Conservation (phyloP, 176 grass and related monocot species). For the Bothriochloa decipiens region DNA sequence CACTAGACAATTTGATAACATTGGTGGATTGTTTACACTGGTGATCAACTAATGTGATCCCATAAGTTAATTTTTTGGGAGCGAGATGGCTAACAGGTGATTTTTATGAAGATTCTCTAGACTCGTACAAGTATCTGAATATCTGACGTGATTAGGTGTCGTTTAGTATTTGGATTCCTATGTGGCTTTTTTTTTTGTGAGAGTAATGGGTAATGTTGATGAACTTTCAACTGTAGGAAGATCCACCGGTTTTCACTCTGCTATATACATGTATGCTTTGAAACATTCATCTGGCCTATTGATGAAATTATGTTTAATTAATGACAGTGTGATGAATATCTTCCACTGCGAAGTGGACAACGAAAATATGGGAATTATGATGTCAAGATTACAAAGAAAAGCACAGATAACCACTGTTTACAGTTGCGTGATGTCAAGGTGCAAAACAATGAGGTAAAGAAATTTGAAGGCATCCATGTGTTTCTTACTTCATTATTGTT, state of each 20-base stretch:
- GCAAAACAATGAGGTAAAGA: slow-evolving; percentile 62
- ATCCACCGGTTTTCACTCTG: neutral
- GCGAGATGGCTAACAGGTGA: neutral
- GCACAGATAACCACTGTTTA: slow-evolving; percentile 52
- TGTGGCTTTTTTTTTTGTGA: neutral
- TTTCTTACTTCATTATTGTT: slow-evolving; percentile 32
- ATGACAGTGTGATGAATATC: slow-evolving; percentile 89
- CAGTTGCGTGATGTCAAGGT: slow-evolving; percentile 75
- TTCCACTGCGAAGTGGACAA: slow-evolving; percentile 49
- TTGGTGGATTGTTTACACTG: neutral
- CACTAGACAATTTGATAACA: neutral
- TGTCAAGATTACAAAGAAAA: slow-evolving; percentile 52
- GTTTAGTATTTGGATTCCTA: slow-evolving; percentile 12
- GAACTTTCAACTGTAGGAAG: neutral
- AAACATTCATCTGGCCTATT: slow-evolving; percentile 7
- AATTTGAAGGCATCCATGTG: slow-evolving; percentile 14
- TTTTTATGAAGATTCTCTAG: neutral
- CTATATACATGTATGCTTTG: slow-evolving; percentile 13
- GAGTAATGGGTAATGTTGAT: neutral
- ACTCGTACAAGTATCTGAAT: neutral
- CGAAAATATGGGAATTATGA: slow-evolving; percentile 73
- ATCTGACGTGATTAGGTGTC: neutral
- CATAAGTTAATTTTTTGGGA: neutral
- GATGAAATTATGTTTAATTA: slow-evolving; percentile 39
- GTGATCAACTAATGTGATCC: neutral